Evolutionary conservation across 108 stramenopile genomes (phyloP).

Genomic region (Parietichytrium sp.): DNA sequence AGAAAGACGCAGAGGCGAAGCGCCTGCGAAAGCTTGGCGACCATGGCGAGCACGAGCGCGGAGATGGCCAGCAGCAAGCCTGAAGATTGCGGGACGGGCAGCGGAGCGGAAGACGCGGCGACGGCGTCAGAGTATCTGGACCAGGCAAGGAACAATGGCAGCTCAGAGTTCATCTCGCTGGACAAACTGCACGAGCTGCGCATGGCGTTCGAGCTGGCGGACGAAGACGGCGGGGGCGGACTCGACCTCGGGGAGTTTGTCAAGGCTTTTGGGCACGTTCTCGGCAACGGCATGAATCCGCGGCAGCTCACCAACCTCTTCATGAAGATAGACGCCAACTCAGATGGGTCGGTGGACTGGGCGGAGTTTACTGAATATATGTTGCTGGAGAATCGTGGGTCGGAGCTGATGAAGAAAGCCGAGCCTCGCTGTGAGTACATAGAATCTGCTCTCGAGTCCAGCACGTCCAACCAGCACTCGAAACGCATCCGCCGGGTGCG

Average conservation of each 20-base stretch:
- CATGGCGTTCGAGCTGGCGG: conserved; percentile 21
- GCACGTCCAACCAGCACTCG: not conserved
- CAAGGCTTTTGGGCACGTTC: conserved; percentile 43
- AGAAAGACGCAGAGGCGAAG: no score
- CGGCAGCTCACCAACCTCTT: conserved; percentile 47
- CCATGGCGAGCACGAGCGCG: no score
- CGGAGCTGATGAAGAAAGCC: conserved; percentile 15
- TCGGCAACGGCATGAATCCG: conserved; percentile 39
- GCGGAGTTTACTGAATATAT: conserved; percentile 56
- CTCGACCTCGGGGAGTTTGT: conserved; percentile 46
- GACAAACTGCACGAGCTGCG: conserved; percentile 17
- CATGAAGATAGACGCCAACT: conserved; percentile 59
- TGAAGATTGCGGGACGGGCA: no score
- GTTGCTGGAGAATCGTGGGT: conserved; percentile 39
- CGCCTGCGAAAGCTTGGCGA: no score
- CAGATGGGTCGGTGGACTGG: conserved; percentile 55
- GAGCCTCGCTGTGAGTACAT: not conserved
- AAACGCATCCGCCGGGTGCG: not conserved
- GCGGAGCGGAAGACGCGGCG: no score
- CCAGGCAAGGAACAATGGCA: not conserved
- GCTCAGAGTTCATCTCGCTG: not conserved
- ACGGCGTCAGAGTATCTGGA: not conserved
- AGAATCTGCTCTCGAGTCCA: not conserved
- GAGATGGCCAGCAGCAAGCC: no score
- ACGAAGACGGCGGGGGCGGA: conserved; percentile 33